Percentiles rank a stretch among this genome's conserved stretches.
Conservation (phyloP, 129 eudicot genomes). For the Helianthus annuus region HanXRQr2.0-SUNRISE NC_035441.2:185964067-185964566, state of each 20-base stretch:
- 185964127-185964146: no score
- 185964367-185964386: conserved; percentile 43
- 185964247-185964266: conserved; percentile 81
- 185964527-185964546: conserved; percentile 19
- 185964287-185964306: conserved; percentile 41
- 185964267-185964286: conserved; percentile 59
- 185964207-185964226: no score
- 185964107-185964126: no score
- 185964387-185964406: conserved; percentile 59
- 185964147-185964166: no score
- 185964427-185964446: conserved; percentile 67
- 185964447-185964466: conserved; percentile 29
- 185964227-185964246: conserved; percentile 31
- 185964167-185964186: no score
- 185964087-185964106: no score
- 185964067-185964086: no score
- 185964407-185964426: conserved; percentile 69
- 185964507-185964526: conserved; percentile 42
- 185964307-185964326: conserved; percentile 66
- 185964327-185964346: conserved; percentile 67
- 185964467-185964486: conserved; percentile 28
- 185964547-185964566: conserved; percentile 5
- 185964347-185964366: conserved; percentile 47
- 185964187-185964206: no score
- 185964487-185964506: conserved; percentile 43